Percentiles rank a stretch among this genome's conserved stretches.
Conservation (phyloP, 192 early-diverging fungal genomes). For the Coemansia reversa region DNA sequence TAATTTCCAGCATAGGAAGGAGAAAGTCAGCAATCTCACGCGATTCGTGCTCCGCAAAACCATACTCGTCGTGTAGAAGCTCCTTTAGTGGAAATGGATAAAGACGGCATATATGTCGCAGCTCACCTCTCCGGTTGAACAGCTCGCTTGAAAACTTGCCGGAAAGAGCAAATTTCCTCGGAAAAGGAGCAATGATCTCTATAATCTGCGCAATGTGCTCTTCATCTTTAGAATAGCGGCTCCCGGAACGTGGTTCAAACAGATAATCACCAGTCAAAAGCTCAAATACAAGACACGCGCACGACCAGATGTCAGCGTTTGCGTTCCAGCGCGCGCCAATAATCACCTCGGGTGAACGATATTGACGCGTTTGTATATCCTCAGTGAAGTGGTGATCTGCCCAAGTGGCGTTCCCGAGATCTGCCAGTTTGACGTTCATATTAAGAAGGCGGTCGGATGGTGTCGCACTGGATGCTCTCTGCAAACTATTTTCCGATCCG, state of each 20-base stretch:
- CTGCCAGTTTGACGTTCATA: slow-evolving; percentile 89
- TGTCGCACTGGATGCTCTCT: slow-evolving; percentile 12
- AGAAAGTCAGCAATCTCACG: slow-evolving; percentile 78
- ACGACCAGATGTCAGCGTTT: slow-evolving; percentile 90
- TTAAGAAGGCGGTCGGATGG: slow-evolving; percentile 17
- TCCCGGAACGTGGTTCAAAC: slow-evolving; percentile 89
- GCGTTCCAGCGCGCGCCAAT: slow-evolving; percentile 83
- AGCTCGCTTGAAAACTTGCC: slow-evolving; percentile 84
- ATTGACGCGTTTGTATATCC: slow-evolving; percentile 97
- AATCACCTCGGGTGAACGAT: slow-evolving; percentile 94
- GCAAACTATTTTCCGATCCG: slow-evolving; percentile 6
- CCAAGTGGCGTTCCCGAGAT: slow-evolving; percentile 97
- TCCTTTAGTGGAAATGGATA: slow-evolving; percentile 78
- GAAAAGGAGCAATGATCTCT: slow-evolving; percentile 87
- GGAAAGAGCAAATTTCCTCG: slow-evolving; percentile 70
- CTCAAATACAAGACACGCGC: slow-evolving; percentile 94
- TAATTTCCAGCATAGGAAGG: slow-evolving; percentile 74
- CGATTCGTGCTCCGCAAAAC: slow-evolving; percentile 67
- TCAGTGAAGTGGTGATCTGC: slow-evolving; percentile 91
- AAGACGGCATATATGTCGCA: slow-evolving; percentile 86
- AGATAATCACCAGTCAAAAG: slow-evolving; percentile 91
- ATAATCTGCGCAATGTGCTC: slow-evolving; percentile 98
- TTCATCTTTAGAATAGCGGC: slow-evolving; percentile 86
- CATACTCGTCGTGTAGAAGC: slow-evolving; percentile 88
- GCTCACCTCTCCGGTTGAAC: slow-evolving; percentile 86